Evolutionary conservation across 148 eudicot species (phyloP), one percentile per base, ranked within the genome.

Genomic region (Bassia scoparia): DNA sequence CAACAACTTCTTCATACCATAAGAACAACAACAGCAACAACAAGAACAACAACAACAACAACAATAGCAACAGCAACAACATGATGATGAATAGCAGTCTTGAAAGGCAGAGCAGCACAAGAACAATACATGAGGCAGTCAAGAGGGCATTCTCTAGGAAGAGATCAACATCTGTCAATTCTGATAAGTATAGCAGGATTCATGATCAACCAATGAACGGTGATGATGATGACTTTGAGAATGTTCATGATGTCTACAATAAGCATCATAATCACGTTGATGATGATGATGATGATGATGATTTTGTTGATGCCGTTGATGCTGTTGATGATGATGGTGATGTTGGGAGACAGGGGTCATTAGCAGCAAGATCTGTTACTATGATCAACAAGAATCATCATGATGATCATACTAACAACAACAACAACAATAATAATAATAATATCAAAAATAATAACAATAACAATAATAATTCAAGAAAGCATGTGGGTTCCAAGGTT

Each of bases 51-150:
- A 58, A 71, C 26, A 50, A 71, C 26, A 50, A 63, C 43, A 44
- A 35, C 7, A 62, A 62, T 10, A 68, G 24, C 17, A 52, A 60
- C 31, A 27, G 3, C 7, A 29, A 13, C 41, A 17, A 24, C 4
- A 61, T n/a, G n/a, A 33, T n/a, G n/a, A 61, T 70, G 16, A 27
- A n/a, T 44, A 11, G 35, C 3, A 26, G 23, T 3, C 66, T 79
- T 33, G 78, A 74, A 30, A 79, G 82, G 7, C 82, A 79, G 10
- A 75, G 75, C 7, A 79, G 82, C 30, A 69, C 78, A 65, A 79
- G 61, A 74, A 9, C 75, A 64, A 74, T 79, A 16, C 78, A 79
- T 63, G 78, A 31, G 7, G 75, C 72, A 27, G 75, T 80, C 7
- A 80, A 75, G 18, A 80, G 79, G 53, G 76, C 76, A 35, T 80